Evolutionary conservation across 257 asterid species (phyloP).

Genomic region (Avicennia marina): DNA sequence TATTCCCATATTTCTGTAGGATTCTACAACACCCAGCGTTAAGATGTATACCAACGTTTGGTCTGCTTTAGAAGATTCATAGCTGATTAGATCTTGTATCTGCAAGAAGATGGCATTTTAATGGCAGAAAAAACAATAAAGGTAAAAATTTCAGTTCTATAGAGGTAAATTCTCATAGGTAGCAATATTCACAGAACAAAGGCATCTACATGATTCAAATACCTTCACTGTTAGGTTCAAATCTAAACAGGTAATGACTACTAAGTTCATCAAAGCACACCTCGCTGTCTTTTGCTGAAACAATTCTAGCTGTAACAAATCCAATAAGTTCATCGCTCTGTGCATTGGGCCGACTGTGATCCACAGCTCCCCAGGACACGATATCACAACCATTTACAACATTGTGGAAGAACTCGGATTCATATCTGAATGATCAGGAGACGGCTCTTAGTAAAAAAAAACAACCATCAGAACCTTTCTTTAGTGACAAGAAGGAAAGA

Average conservation of each 20-base stretch:
- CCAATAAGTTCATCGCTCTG: conserved; percentile 87
- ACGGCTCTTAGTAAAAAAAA: conserved; percentile 17
- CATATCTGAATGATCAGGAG: conserved; percentile 53
- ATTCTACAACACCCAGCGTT: conserved; percentile 87
- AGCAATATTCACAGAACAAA: not conserved
- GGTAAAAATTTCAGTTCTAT: not conserved
- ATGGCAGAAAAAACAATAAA: not conserved
- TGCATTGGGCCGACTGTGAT: conserved; percentile 59
- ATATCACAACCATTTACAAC: conserved; percentile 83
- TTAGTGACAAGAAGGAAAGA: conserved; percentile 12
- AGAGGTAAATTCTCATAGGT: conserved; percentile 1
- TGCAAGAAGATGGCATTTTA: conserved; percentile 27
- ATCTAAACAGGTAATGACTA: conserved; percentile 17
- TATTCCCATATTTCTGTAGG: conserved; percentile 81
- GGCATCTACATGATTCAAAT: not conserved
- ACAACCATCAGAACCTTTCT: conserved; percentile 6
- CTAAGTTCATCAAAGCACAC: conserved; percentile 1
- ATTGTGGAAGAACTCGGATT: conserved; percentile 82
- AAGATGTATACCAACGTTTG: conserved; percentile 78
- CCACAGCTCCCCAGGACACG: conserved; percentile 99
- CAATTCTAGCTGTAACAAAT: conserved; percentile 80
- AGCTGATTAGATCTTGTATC: conserved; percentile 79
- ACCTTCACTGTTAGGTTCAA: not conserved
- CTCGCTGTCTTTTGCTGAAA: conserved; percentile 40
- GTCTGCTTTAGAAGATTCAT: conserved; percentile 58